These are phyloP conservation scores for Verticillium nubilum DNA, from an alignment of 2,329 filamentous ascomycete genomes.

Conservation along the genomic window DNA sequence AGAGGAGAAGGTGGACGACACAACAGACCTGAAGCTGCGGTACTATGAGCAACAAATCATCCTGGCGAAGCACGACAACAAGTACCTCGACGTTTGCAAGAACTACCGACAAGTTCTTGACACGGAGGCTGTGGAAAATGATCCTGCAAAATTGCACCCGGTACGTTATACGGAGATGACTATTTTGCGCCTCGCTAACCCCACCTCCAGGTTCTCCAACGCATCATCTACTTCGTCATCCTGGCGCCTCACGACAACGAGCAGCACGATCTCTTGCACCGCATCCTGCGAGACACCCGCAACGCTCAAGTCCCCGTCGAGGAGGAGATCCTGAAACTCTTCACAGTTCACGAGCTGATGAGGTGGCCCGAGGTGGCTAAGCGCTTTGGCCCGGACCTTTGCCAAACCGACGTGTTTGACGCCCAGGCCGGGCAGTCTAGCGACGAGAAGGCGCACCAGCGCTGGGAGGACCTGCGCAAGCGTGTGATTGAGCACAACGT, in stretches of 20 bases:
- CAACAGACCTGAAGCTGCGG: conserved; percentile 89
- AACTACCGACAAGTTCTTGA: conserved; percentile 96
- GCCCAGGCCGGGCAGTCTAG: conserved; percentile 55
- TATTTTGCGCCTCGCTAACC: background rate
- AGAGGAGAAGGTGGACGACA: conserved; percentile 76
- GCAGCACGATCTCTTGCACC: conserved; percentile 93
- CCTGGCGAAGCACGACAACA: conserved; percentile 92
- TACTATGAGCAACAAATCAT: conserved; percentile 98
- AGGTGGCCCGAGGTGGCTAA: conserved; percentile 92
- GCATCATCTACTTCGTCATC: conserved; percentile 96
- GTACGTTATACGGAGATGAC: conserved; percentile 45
- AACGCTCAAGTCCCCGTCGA: conserved; percentile 74
- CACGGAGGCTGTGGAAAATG: conserved; percentile 90
- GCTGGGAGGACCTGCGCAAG: conserved; percentile 95
- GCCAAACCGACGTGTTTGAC: conserved; percentile 85
- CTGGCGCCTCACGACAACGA: conserved; percentile 97
- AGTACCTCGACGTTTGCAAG: conserved; percentile 97
- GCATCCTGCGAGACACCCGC: conserved; percentile 79
- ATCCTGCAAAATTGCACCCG: conserved; percentile 76
- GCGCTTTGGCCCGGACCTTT: conserved; percentile 83
- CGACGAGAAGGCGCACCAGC: conserved; percentile 75
- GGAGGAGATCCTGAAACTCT: conserved; percentile 82
- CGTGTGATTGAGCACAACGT: conserved; percentile 99
- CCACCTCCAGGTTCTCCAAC: conserved; percentile 68
- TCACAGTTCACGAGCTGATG: conserved; percentile 96